phyloP scores from a whole-genome alignment of 805 yeast species.

The Barnettozyma pratensis region DNA sequence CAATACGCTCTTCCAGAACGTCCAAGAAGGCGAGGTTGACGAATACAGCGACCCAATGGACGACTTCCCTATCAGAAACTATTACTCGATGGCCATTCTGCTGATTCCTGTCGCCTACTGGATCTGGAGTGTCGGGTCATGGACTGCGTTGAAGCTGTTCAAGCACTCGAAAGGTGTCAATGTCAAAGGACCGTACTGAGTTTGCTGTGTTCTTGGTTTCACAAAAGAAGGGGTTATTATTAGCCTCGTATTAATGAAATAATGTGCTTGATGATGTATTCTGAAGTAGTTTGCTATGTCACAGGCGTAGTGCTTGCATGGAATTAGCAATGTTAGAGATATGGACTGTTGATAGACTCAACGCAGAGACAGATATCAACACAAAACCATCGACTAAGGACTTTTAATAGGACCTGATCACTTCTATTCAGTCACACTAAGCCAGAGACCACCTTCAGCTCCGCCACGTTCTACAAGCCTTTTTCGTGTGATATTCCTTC shows the following conservation, averaged over 20 bases:
- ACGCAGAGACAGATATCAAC: too few species aligned
- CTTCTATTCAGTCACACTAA: neutral
- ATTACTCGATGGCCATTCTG: conserved; percentile 31
- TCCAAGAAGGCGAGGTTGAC: neutral
- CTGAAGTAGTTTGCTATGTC: too few species aligned
- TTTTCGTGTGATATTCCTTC: too few species aligned
- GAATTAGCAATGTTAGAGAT: neutral
- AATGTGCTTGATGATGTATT: neutral
- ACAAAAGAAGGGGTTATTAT: too few species aligned
- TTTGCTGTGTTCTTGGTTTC: too few species aligned
- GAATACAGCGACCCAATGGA: conserved; percentile 15
- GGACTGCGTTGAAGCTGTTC: conserved; percentile 79
- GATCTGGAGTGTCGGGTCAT: conserved; percentile 70
- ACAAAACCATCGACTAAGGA: too few species aligned
- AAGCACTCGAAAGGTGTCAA: conserved; percentile 68
- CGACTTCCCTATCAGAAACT: conserved; percentile 34
- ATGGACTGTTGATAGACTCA: neutral
- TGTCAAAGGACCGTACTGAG: neutral
- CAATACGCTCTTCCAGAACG: conserved; percentile 5
- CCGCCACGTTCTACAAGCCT: neutral
- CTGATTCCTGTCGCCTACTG: conserved; percentile 37
- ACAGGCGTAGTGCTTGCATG: neutral
- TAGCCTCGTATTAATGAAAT: too few species aligned
- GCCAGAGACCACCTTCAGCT: neutral
- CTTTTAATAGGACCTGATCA: too few species aligned